Evolutionary conservation across 441 rosid genomes (phyloP), one percentile per base, ranked within the genome.

Genomic region (Geranium incanum): DNA sequence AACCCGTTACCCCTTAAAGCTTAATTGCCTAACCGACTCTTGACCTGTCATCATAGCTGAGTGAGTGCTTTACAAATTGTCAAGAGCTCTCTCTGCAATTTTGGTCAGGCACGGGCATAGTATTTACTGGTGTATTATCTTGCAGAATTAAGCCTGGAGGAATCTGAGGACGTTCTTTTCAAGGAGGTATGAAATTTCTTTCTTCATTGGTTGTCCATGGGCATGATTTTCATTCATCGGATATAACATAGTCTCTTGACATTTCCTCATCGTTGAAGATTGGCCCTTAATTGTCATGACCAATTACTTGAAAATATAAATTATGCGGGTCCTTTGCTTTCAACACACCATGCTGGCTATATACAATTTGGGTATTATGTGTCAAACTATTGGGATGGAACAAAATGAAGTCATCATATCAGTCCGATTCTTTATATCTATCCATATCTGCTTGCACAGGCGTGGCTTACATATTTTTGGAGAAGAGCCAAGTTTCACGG

Each of bases 151-250:
- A 90, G 95, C 76, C 85, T 90, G 28, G 99, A 95, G 87, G 97
- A 95, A 80, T 95, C 97, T 13, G 99, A 95, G 80, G 99, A 95
- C 77, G 97, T 95, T 81, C 93, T 95, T 68, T 95, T 95, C 79
- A 95, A 95, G 86, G 99, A 95, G 99, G 99, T 94, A 19, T 48
- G 73, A 15, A 18, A 41, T 79, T 76, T 77, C 73, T 70, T 75
- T 71, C 59, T 65, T 33, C 4, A 68, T 57, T 23, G 71, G 33
- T 28, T 28, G 33, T 28, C 33, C 50, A 59, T 59, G 7, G 68
- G 38, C 57, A 66, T 59, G 3, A 38, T 16, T 70, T 41, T 66
- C 63, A 4, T 39, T 71, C 55, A 60, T 69, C 38, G 65, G 63
- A 6, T n/a, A 6, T 55, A 33, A 23, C 48, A 28, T 57, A 36